Base-by-base conservation (phyloP, 768 basidiomycete species). In the Termitomyces sp. region DNA sequence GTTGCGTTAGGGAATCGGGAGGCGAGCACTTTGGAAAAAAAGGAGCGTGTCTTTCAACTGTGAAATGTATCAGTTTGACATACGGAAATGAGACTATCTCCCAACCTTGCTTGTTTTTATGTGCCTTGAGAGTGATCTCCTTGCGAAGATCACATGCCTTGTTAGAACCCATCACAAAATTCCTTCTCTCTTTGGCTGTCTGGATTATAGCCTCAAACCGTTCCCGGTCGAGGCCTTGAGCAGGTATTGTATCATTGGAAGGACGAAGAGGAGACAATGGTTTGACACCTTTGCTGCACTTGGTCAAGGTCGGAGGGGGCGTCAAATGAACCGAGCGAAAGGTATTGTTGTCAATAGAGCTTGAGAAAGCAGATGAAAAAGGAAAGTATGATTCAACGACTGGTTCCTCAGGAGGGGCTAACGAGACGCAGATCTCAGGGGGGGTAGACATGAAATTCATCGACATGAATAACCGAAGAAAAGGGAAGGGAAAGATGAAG, bases 1-100 rank as follows among this genome's bases (percentile, higher is more conserved):
- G 80, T 77, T 20, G 86, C 83, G 11, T 81, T 78, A 11, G 86
- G 81, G 8, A 83, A 86, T 2, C 86, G 84, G 22, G 85, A 82
- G n/a, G 84, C 84, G 41, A 81, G 76, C 45, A 93, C 73, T 71
- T 86, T 92, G 59, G 86, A 87, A 30, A 92, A 73, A 74, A 93
- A 92, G 81, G 76, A 4, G 88, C 86, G 31, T 91, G 82, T 68
- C 91, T 81, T 70, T 89, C 87, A 65, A 81, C 88, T 91, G 66
- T n/a, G 34, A 20, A 36, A 55, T 53, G 30, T n/a, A n/a, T 65
- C 45, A 57, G 57, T 54, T 22, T 56, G 30, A 12, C 20, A 30
- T 31, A 27, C 12, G 27, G 22, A n/a, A 8, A 22, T 30, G 11
- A 13, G 34, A 30, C 22, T 37, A 16, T 33, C 8, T 30, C 77